A percentile compares a stretch with the other conserved stretches of the same genome.
Conservation (phyloP, 2,329 filamentous ascomycete genomes). For the Pestalotiopsis sp. region DNA sequence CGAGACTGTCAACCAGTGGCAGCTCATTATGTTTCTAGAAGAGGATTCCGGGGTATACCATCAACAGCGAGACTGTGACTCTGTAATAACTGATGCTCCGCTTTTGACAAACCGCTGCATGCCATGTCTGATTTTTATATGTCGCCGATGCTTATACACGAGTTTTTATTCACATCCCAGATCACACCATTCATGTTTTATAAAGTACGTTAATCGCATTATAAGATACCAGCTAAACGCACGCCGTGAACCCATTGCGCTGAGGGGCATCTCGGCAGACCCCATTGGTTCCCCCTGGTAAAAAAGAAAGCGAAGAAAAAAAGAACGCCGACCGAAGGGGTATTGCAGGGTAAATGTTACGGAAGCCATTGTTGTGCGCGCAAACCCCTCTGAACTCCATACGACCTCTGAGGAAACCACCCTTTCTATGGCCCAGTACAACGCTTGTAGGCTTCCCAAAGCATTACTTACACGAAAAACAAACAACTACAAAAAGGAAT, state of each 20-base stretch:
- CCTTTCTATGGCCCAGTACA: constrained; percentile 4
- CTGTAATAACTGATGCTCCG: too few relatives aligned
- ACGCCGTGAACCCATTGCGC: not conserved
- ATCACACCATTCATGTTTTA: not conserved
- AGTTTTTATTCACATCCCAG: not conserved
- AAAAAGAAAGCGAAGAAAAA: too few relatives aligned
- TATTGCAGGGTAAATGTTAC: constrained; percentile 5
- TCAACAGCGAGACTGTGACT: too few relatives aligned
- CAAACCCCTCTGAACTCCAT: constrained; percentile 12
- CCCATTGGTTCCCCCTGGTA: not conserved
- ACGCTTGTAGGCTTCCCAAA: not conserved
- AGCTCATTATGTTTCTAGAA: too few relatives aligned
- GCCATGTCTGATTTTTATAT: too few relatives aligned
- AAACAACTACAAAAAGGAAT: not conserved
- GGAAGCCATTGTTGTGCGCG: constrained; percentile 19
- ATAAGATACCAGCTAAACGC: not conserved
- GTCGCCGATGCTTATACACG: too few relatives aligned
- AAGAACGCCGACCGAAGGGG: not conserved
- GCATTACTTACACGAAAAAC: not conserved
- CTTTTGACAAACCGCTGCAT: too few relatives aligned
- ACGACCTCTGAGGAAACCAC: not conserved
- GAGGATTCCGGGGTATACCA: too few relatives aligned
- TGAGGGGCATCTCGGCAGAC: not conserved
- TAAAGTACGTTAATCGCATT: not conserved
- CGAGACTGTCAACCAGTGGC: too few relatives aligned